Base-by-base conservation (phyloP, 1,139 yeast genomes). In the Geotrichum siamense region DNA sequence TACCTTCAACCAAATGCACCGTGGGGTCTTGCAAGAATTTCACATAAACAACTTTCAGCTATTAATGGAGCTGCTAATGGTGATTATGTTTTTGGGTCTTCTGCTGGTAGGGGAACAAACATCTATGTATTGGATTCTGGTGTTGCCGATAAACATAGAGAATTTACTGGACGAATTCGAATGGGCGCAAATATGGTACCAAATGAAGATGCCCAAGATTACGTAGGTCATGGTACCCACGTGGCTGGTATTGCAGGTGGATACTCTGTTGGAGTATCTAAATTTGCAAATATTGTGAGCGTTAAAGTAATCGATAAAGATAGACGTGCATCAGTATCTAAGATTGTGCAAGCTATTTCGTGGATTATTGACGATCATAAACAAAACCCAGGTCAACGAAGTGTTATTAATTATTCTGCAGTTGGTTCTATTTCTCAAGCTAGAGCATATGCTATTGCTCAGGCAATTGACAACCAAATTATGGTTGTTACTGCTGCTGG, bases 401-500 rank as follows among this genome's bases (percentile, higher is more conserved):
- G 94, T 19, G 78, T 91, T 38, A 93, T 91, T 45, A 85, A 85
- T 70, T 83, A 85, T 89, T 84, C 95, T 1, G 72, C 86, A 49
- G 94, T 94, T 57, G 94, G 94, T 58, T 89, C 87, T 53, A 79
- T 79, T 62, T 81, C 93, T 1, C 85, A 84, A 48, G 75, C 94
- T 13, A 73, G 86, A 57, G 89, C 83, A 62, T 60, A 78, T 67
- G 94, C 94, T 39, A 89, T 84, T 43, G 77, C 82, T 55, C 94
- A 93, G 43, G 93, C 93, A 23, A 84, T 79, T 44, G 74, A 74
- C 55, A 83, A 86, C 27, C 94, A 93, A 60, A 62, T 84, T 49
- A 85, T 82, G 63, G 79, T 83, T 60, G 87, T 93, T 39, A 93
- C 82, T 57, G 94, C 94, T 44, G 94, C 94, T 21, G 94, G 94